phyloP scores from a whole-genome alignment of 805 yeast species.

The Sugiyamaella valdiviana region DNA sequence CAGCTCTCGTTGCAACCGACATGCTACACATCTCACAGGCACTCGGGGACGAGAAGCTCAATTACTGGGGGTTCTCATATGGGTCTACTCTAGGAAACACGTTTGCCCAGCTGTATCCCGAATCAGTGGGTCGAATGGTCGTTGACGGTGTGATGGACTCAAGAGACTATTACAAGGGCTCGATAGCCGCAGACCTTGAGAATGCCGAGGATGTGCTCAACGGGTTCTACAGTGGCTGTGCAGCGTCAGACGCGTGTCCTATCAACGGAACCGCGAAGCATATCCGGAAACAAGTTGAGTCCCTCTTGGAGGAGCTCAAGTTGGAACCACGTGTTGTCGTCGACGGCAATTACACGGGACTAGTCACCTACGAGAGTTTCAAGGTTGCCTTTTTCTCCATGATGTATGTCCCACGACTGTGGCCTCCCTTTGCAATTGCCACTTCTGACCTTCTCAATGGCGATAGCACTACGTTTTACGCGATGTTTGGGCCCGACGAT shows the following conservation, averaged over 20 bases:
- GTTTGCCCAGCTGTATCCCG: slow-evolving; percentile 24
- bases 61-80: slow-evolving; percentile 26
- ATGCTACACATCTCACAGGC: slow-evolving; percentile 22
- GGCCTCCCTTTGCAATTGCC: slow-evolving; percentile 17
- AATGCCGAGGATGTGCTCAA: slow-evolving; percentile 16
- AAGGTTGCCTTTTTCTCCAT: slow-evolving; percentile 9
- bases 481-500: neutral
- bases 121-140: slow-evolving; percentile 15
- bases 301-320: slow-evolving; percentile 9
- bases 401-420: slow-evolving; percentile 16
- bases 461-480: slow-evolving; percentile 12
- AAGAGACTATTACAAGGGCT: slow-evolving; percentile 18
- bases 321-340: slow-evolving; percentile 10
- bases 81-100: slow-evolving; percentile 22
- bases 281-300: slow-evolving; percentile 5
- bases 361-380: slow-evolving; percentile 13
- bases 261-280: slow-evolving; percentile 6
- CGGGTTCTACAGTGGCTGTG: slow-evolving; percentile 15
- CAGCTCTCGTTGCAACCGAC: slow-evolving; percentile 22
- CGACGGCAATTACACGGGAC: neutral
- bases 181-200: slow-evolving; percentile 14
- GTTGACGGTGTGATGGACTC: slow-evolving; percentile 23
- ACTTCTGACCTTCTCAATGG: slow-evolving; percentile 7
- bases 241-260: slow-evolving; percentile 5
- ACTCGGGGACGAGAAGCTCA: slow-evolving; percentile 21